Evolutionary conservation across 371 early-diverging fungal genomes (phyloP), one percentile per base, ranked within the genome.

Genomic region (Mucor saturninus): DNA sequence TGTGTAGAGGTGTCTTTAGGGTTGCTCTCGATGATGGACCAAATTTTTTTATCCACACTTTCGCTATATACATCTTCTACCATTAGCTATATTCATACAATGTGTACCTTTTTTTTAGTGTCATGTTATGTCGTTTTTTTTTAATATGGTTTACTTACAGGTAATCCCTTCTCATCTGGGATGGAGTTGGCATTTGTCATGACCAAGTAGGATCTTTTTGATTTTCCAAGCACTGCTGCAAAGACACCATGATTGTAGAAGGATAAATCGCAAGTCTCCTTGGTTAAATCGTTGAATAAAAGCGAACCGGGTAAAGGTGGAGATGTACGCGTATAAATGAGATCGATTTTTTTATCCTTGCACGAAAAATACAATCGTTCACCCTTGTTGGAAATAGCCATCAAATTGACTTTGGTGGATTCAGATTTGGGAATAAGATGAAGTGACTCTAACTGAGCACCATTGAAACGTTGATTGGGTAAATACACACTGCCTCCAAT

Each of bases 321-420:
- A 7, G 65, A 52, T 9, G 56, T 15, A 9, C 56, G 55, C 2
- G 54, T 64, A 29, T 61, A 61, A 13, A 51, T 21, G 28, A 53
- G 28, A 0, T 32, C 45, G 8, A 69, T 52, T 10, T 38, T 43
- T 5, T 42, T 38, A 5, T 28, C 5, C 26, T 53, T 39, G 28
- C 21, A 43, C 35, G 29, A 38, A 6, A 57, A 58, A 50, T 46
- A 69, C 0, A 56, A 45, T 29, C 69, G 35, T 6, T 64, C 54
- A 10, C 65, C 69, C 26, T 62, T 61, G 1, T 53, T 30, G 7
- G 64, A 37, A 3, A 69, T 61, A 35, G 69, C 69, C 56, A 69
- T 60, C 11, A 69, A 11, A 11, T 56, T 46, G 4, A 55, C 39
- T 4, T 21, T 31, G 4, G 46, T 57, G 40, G 56, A 53, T 39